These are phyloP conservation scores for Sporisorium iseilematis-ciliati DNA, from an alignment of 1,284 basidiomycete genomes.

Conservation along the genomic window DNA sequence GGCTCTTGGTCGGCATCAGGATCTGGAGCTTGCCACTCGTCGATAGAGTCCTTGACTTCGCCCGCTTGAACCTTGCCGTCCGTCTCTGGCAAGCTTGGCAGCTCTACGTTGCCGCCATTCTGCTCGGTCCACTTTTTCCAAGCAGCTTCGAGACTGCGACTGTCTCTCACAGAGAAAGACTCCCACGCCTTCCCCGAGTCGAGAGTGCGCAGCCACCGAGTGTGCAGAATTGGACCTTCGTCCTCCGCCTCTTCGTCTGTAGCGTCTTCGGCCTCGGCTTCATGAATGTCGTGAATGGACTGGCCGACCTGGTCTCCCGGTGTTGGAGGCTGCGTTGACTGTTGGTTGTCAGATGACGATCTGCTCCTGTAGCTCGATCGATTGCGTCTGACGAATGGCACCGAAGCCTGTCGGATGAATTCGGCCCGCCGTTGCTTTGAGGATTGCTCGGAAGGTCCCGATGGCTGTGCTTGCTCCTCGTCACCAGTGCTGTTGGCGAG, in stretches of 20 bases:
- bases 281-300: constrained; percentile 26
- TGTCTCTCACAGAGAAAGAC: constrained; percentile 44
- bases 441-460: constrained; percentile 15
- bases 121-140: constrained; percentile 42
- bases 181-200: constrained; percentile 44
- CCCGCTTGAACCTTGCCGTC: constrained; percentile 46
- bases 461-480: constrained; percentile 16
- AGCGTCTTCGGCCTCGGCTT: constrained; percentile 25
- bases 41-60: constrained; percentile 29
- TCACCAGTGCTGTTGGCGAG: constrained; percentile 23
- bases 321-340: constrained; percentile 21
- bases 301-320: constrained; percentile 11
- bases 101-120: constrained; percentile 39
- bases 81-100: constrained; percentile 27
- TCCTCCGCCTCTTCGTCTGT: constrained; percentile 24
- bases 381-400: constrained; percentile 30
- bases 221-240: constrained; percentile 36
- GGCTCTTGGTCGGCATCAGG: constrained; percentile 31
- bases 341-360: constrained; percentile 20
- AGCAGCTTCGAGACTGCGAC: constrained; percentile 38
- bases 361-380: constrained; percentile 30
- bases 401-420: constrained; percentile 50
- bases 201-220: constrained; percentile 35
- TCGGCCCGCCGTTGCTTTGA: constrained; percentile 41
- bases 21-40: constrained; percentile 37